Conservation (phyloP, 495 filamentous ascomycete genomes). For the Aspergillus homomorphus region DNA sequence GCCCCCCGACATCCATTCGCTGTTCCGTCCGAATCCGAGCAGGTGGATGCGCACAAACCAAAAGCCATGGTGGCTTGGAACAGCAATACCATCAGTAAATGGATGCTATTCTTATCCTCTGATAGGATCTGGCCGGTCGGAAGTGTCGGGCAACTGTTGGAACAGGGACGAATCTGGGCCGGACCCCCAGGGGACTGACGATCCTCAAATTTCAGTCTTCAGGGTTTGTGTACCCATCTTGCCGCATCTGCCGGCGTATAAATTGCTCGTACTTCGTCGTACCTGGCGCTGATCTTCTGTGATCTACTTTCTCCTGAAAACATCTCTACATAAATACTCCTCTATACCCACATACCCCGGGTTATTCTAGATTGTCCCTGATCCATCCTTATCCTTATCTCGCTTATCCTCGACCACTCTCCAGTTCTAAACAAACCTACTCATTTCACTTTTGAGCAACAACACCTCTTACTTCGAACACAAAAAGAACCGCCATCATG, state of each 20-base stretch:
- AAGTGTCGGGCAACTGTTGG: neutral
- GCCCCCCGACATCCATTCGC: neutral
- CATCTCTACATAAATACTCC: neutral
- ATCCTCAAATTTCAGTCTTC: neutral
- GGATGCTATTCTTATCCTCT: neutral
- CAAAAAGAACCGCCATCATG: conserved; percentile 17
- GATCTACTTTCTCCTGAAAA: neutral
- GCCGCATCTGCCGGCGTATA: neutral
- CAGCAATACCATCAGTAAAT: neutral
- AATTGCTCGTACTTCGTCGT: neutral
- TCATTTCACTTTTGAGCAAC: neutral
- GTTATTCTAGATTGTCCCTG: neutral
- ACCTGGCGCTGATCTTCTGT: neutral
- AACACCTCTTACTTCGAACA: neutral
- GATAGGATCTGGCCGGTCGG: neutral
- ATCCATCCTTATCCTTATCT: neutral
- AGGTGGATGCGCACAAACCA: neutral
- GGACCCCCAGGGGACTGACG: neutral
- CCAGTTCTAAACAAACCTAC: neutral
- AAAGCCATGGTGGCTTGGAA: neutral
- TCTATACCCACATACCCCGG: neutral
- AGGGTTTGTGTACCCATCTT: neutral
- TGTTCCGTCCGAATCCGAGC: neutral
- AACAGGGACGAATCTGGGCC: neutral
- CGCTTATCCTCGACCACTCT: neutral